These are phyloP conservation scores for Pseudotulostoma volvatum DNA, from an alignment of 495 filamentous ascomycete species.

Conservation along the genomic window DNA sequence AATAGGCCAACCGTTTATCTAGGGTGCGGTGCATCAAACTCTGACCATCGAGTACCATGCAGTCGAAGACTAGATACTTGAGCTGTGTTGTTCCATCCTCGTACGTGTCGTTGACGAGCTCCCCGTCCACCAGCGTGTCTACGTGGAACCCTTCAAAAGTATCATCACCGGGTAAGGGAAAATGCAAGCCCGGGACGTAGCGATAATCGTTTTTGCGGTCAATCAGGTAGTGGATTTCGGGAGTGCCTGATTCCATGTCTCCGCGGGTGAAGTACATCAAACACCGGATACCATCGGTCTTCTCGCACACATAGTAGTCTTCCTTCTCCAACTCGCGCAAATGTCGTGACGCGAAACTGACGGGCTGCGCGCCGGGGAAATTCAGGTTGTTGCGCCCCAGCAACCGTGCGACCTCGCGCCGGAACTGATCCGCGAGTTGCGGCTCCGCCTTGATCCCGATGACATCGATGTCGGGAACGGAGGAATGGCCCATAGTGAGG, in stretches of 20 bases:
- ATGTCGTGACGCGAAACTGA: slow-evolving; percentile 70
- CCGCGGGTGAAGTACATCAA: slow-evolving; percentile 67
- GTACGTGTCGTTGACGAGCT: slow-evolving; percentile 67
- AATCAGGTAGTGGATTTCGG: slow-evolving; percentile 65
- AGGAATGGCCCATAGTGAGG: slow-evolving; percentile 24
- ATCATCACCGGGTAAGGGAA: slow-evolving; percentile 50
- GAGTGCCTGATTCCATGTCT: slow-evolving; percentile 27
- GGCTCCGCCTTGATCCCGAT: slow-evolving; percentile 47
- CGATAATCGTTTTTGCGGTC: slow-evolving; percentile 97
- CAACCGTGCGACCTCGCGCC: slow-evolving; percentile 57
- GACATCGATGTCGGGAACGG: slow-evolving; percentile 29
- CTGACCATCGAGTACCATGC: slow-evolving; percentile 64
- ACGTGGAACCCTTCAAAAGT: slow-evolving; percentile 48
- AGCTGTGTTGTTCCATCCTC: slow-evolving; percentile 46
- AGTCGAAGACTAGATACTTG: slow-evolving; percentile 85
- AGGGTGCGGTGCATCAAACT: slow-evolving; percentile 60
- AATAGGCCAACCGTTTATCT: slow-evolving; percentile 78
- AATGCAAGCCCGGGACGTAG: slow-evolving; percentile 60
- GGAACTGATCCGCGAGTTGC: slow-evolving; percentile 41
- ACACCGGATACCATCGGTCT: slow-evolving; percentile 91
- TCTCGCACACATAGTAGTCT: slow-evolving; percentile 97
- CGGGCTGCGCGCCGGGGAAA: slow-evolving; percentile 91
- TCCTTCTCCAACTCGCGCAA: slow-evolving; percentile 55
- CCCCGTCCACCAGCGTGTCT: slow-evolving; percentile 78
- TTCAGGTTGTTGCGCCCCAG: slow-evolving; percentile 45